Conservation (phyloP, 2,329 filamentous ascomycete genomes). For the Colletotrichum sp. region DNA sequence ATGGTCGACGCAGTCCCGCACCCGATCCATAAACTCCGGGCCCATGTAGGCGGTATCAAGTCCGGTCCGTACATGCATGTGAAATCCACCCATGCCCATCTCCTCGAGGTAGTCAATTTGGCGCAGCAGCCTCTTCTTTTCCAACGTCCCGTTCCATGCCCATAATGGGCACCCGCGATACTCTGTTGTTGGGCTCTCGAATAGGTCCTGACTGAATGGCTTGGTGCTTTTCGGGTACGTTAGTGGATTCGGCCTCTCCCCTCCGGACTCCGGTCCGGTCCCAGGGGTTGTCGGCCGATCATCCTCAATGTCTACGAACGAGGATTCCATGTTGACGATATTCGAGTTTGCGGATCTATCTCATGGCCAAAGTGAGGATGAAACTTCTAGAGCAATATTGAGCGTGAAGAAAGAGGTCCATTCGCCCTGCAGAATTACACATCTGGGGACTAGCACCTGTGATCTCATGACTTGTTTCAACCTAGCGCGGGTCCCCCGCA, state of each 20-base stretch:
- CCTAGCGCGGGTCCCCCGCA: conserved; percentile 6
- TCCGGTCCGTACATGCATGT: conserved; percentile 33
- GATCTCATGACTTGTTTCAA: conserved; percentile 22
- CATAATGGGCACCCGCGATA: conserved; percentile 35
- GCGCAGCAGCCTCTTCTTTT: conserved; percentile 28
- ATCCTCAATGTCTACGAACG: not conserved
- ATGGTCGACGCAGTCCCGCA: conserved; percentile 33
- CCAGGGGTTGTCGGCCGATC: not conserved
- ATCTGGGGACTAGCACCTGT: not conserved
- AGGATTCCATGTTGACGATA: conserved; percentile 1
- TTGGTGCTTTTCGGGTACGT: conserved; percentile 29
- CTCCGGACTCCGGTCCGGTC: not conserved
- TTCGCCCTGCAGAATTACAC: not conserved
- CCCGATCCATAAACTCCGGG: conserved; percentile 33
- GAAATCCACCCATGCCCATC: conserved; percentile 37
- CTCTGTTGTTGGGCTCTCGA: conserved; percentile 31
- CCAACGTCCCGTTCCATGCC: conserved; percentile 33
- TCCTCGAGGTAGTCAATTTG: conserved; percentile 33
- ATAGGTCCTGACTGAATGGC: conserved; percentile 29
- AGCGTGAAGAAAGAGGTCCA: not conserved
- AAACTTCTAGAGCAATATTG: not conserved
- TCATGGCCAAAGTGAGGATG: not conserved
- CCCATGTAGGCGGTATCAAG: conserved; percentile 36
- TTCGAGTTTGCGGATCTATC: fast-evolving
- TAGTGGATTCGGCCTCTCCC: conserved; percentile 25